A percentile compares a stretch with the other conserved stretches of the same genome.
phyloP scores from a whole-genome alignment of 2,329 filamentous ascomycete genomes.

The Phaeosphaeriaceae sp. region DNA sequence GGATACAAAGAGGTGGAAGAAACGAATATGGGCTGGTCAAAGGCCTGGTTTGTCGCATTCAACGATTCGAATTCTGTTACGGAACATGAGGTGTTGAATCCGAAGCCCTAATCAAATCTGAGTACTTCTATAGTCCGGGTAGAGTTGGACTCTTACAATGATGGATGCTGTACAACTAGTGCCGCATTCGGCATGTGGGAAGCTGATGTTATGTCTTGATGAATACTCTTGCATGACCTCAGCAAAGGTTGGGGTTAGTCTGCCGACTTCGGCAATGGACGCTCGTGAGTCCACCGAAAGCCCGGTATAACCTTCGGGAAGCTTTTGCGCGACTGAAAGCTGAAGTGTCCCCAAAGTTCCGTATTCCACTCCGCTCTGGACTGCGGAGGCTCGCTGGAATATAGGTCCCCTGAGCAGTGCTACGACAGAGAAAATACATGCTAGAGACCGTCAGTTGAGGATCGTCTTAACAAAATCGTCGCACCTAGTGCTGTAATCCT shows the following conservation, averaged over 20 bases:
- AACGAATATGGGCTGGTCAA: not conserved
- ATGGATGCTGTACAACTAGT: not conserved
- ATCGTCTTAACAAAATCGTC: not conserved
- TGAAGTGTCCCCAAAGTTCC: not conserved
- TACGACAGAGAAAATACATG: constrained; percentile 2
- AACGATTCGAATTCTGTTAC: not conserved
- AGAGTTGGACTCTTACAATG: not conserved
- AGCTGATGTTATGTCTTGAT: constrained; percentile 3
- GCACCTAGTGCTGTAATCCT: constrained; percentile 4
- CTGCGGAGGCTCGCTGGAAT: constrained; percentile 3
- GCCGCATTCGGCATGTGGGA: constrained; percentile 1
- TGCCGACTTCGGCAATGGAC: not conserved
- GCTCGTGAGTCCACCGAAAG: not conserved
- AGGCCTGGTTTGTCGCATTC: not conserved
- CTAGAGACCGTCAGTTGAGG: not conserved
- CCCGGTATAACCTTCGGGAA: constrained; percentile 5
- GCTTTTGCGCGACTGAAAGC: not conserved
- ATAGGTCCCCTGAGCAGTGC: constrained; percentile 6
- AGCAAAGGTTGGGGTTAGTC: constrained; percentile 5
- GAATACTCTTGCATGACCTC: constrained; percentile 8
- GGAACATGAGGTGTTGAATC: constrained; percentile 3
- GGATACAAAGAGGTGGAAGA: constrained; percentile 2
- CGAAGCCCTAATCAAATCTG: not conserved
- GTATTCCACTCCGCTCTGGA: not conserved
- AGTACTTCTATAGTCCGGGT: not conserved